phyloP scores from a whole-genome alignment of 805 yeast genomes.

The Wickerhamomyces xylosicus region DNA sequence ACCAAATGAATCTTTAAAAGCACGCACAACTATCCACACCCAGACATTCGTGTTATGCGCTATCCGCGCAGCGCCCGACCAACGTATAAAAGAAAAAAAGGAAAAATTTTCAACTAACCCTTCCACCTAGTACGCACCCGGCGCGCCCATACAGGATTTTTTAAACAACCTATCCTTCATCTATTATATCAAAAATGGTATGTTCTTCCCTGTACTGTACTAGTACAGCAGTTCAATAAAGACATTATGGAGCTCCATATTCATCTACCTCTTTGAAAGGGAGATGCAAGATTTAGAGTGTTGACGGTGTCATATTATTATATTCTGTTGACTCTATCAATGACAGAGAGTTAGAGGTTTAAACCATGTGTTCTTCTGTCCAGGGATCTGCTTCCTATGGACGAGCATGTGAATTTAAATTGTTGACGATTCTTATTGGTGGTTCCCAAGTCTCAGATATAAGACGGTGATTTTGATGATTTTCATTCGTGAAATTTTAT shows the following conservation, averaged over 20 bases:
- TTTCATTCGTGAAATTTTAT: background rate
- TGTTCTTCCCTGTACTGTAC: background rate
- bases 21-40: too few relatives aligned
- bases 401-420: background rate
- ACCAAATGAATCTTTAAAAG: too few relatives aligned
- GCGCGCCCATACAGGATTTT: too few relatives aligned
- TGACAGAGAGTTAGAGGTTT: background rate
- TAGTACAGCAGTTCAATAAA: background rate
- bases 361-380: too few relatives aligned
- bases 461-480: background rate
- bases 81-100: too few relatives aligned
- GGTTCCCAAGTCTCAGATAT: background rate
- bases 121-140: too few relatives aligned
- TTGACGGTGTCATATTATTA: constrained; percentile 18
- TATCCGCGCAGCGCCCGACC: too few relatives aligned
- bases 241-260: constrained; percentile 21
- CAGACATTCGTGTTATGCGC: too few relatives aligned
- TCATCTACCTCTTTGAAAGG: background rate
- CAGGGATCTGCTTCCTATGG: too few relatives aligned
- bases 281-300: constrained; percentile 11
- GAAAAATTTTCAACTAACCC: too few relatives aligned
- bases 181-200: constrained; percentile 6
- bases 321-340: background rate
- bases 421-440: background rate
- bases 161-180: too few relatives aligned